These are phyloP conservation scores for Petunia axillaris DNA, from an alignment of 257 asterid genomes.

Conservation along the genomic window DNA sequence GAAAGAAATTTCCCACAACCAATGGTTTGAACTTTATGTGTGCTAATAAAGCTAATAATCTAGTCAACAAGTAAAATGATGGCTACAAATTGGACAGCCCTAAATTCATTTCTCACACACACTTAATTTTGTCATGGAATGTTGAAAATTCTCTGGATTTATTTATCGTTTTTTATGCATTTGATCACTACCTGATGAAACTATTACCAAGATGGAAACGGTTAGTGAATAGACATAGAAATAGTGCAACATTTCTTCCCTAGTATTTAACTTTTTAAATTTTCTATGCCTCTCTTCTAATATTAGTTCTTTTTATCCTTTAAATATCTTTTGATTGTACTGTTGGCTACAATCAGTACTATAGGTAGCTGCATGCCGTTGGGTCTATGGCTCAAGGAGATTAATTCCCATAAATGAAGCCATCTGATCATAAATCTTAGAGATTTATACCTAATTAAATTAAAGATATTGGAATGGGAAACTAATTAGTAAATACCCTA, in stretches of 20 bases:
- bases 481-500: neutral
- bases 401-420: neutral
- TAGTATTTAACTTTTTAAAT: neutral
- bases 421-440: neutral
- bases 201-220: no score
- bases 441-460: neutral
- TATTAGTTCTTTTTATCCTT: neutral
- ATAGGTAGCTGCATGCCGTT: neutral
- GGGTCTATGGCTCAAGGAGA: neutral
- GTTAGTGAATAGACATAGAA: no score
- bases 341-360: neutral
- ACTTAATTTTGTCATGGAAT: neutral
- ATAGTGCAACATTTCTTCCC: no score
- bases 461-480: neutral
- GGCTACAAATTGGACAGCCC: neutral
- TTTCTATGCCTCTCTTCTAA: neutral
- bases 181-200: no score
- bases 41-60: neutral
- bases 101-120: neutral
- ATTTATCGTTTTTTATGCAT: no score
- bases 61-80: conserved; percentile 25
- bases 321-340: neutral
- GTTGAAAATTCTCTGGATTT: neutral
- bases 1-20: neutral
- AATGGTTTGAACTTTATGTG: neutral